Conservation (phyloP, 768 basidiomycete genomes). For the Sporobolomyces phaffii region DNA sequence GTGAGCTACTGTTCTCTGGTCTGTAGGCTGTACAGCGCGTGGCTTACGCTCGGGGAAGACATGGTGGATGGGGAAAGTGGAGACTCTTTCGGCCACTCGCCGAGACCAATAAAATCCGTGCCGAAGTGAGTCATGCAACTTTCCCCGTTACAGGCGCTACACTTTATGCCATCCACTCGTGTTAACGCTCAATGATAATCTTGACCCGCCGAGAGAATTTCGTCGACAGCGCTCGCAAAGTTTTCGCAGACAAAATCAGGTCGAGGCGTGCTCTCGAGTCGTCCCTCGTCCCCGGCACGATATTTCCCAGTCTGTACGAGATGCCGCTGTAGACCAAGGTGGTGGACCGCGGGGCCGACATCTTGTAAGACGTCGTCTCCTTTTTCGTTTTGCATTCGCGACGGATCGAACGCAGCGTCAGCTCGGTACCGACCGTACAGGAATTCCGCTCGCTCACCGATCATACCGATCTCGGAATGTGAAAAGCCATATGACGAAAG, state of each 20-base stretch:
- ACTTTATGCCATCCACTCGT: no score
- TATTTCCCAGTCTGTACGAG: conserved; percentile 71
- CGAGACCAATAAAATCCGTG: background rate
- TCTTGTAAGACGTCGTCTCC: conserved; percentile 66
- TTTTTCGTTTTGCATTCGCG: background rate
- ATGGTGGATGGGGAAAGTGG: background rate
- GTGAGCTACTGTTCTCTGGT: background rate
- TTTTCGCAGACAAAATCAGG: conserved; percentile 17
- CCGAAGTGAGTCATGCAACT: no score
- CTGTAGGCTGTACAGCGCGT: background rate
- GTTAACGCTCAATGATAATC: no score
- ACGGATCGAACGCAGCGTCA: no score
- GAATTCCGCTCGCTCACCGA: no score
- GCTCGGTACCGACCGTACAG: no score
- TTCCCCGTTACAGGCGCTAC: no score
- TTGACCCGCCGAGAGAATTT: background rate
- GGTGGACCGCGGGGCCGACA: conserved; percentile 59
- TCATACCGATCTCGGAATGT: conserved; percentile 32
- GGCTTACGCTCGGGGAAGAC: background rate
- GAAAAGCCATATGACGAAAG: conserved; percentile 44
- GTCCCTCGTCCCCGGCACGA: conserved; percentile 56
- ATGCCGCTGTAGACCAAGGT: conserved; percentile 59
- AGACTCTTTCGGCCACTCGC: background rate
- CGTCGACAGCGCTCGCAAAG: conserved; percentile 19
- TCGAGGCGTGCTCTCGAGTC: background rate